Percentiles rank a stretch among this genome's conserved stretches.
Evolutionary conservation across 371 early-diverging fungal species (phyloP).

Genomic region (Parasitella parasitica): DNA sequence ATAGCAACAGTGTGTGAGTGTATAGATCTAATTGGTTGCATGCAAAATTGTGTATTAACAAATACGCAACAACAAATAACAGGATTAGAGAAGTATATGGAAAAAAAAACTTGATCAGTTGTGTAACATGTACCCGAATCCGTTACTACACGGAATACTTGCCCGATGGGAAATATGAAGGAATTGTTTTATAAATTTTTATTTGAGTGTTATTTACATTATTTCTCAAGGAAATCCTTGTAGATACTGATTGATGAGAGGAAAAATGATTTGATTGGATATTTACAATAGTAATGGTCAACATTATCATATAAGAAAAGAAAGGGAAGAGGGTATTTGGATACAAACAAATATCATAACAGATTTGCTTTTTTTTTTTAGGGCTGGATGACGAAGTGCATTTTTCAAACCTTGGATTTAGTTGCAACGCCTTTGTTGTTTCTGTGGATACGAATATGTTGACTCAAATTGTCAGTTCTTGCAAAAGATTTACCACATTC

Average conservation of each 20-base stretch:
- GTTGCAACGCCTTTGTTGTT: slow-evolving; percentile 26
- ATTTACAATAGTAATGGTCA: not conserved
- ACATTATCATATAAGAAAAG: not conserved
- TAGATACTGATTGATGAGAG: not conserved
- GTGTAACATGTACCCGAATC: not conserved
- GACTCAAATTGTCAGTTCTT: slow-evolving; percentile 80
- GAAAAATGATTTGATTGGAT: not conserved
- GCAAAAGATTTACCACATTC: slow-evolving; percentile 81
- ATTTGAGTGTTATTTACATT: not conserved
- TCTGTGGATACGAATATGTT: slow-evolving; percentile 65
- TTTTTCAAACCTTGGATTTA: not conserved
- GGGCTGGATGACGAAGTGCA: not conserved
- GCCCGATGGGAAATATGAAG: slow-evolving; percentile 15
- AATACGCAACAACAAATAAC: not conserved
- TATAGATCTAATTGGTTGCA: not conserved
- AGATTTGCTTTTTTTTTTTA: not conserved
- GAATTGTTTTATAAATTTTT: no score
- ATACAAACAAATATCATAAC: no score
- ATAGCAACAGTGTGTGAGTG: not conserved
- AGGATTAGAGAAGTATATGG: not conserved
- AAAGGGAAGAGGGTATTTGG: not conserved
- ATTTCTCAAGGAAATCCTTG: not conserved
- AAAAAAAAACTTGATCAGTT: not conserved
- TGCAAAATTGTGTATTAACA: not conserved
- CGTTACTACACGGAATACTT: not conserved